These are phyloP conservation scores for Penicillium antarcticum DNA, from an alignment of 495 filamentous ascomycete genomes.

Conservation along the genomic window DNA sequence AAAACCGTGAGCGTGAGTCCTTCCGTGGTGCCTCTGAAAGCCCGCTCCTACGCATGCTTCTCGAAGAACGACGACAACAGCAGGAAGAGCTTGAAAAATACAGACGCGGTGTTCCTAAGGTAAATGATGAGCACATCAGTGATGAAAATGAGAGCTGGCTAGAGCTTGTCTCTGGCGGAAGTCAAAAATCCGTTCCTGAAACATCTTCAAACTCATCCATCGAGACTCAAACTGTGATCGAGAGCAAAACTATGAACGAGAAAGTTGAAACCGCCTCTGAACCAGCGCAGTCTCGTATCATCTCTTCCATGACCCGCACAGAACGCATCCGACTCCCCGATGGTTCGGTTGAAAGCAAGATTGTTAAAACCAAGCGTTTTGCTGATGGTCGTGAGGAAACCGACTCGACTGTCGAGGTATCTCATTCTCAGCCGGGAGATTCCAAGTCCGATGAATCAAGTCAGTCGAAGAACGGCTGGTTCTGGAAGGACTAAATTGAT, in stretches of 20 bases:
- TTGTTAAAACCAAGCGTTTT: constrained; percentile 58
- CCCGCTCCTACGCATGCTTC: constrained; percentile 31
- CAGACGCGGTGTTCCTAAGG: neutral
- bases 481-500: constrained; percentile 33
- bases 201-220: constrained; percentile 5
- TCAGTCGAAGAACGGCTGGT: constrained; percentile 36
- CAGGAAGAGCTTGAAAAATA: constrained; percentile 11
- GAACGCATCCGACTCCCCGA: constrained; percentile 52
- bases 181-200: constrained; percentile 29
- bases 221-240: neutral
- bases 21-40: constrained; percentile 25
- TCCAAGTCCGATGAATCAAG: constrained; percentile 5
- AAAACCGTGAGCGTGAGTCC: constrained; percentile 31
- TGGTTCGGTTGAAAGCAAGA: constrained; percentile 58
- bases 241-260: neutral
- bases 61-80: constrained; percentile 26
- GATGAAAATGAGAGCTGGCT: constrained; percentile 30
- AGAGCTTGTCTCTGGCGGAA: constrained; percentile 30
- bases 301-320: constrained; percentile 58
- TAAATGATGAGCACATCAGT: constrained; percentile 10
- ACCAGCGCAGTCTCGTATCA: constrained; percentile 29
- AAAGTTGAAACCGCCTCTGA: neutral
- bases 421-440: constrained; percentile 16
- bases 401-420: constrained; percentile 42
- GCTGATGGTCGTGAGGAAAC: constrained; percentile 62